Percentiles rank a stretch among this genome's conserved stretches.
These are phyloP conservation scores for Venturia effusa DNA, from an alignment of 2,329 filamentous ascomycete genomes.

Conservation along the genomic window DNA sequence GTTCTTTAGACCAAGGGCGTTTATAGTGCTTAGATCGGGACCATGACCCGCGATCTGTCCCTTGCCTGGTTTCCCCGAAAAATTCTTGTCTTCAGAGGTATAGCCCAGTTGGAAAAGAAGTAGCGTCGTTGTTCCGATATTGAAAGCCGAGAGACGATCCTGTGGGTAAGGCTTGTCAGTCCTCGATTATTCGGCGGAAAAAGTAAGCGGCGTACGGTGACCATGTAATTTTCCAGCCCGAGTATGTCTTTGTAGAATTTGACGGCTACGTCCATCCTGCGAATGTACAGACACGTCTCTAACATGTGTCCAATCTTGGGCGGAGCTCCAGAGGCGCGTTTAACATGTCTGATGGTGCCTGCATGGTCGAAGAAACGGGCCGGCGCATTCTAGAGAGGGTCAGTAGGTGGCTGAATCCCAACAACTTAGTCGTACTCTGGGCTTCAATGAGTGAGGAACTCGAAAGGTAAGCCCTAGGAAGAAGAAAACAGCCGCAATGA, in stretches of 20 bases:
- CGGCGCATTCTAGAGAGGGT: background rate
- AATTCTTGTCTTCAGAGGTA: background rate
- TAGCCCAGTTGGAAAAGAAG: constrained; percentile 10
- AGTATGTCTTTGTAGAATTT: constrained; percentile 20
- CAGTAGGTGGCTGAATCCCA: background rate
- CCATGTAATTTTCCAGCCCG: constrained; percentile 15
- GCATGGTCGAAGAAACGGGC: background rate
- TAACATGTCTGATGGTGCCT: background rate
- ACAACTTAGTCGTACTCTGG: background rate
- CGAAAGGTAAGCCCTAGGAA: background rate
- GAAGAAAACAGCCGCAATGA: background rate
- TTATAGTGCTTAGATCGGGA: background rate
- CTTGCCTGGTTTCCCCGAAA: background rate
- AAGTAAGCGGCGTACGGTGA: constrained; percentile 10
- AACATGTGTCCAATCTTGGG: constrained; percentile 17
- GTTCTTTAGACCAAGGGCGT: background rate
- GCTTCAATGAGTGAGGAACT: background rate
- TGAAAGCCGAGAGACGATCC: constrained; percentile 16
- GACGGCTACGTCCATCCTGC: constrained; percentile 16
- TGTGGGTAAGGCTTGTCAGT: background rate
- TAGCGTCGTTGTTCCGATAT: constrained; percentile 20
- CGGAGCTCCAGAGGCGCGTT: background rate
- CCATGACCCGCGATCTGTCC: constrained; percentile 10
- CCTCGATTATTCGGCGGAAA: background rate
- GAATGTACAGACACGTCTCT: constrained; percentile 22